Conservation (phyloP, 2,329 filamentous ascomycete genomes). For the Westerdykella ornata region DNA sequence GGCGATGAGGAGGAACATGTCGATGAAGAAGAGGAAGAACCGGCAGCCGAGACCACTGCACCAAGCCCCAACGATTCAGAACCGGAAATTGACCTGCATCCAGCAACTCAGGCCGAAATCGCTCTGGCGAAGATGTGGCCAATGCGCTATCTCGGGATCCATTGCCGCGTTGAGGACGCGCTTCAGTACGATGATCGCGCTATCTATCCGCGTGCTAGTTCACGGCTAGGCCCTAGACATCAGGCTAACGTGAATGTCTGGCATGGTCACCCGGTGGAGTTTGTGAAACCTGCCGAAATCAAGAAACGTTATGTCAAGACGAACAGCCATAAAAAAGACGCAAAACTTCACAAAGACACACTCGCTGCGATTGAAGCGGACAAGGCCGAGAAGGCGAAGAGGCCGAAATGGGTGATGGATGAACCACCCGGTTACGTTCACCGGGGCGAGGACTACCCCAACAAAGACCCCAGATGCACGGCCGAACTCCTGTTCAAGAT, state of each 20-base stretch:
- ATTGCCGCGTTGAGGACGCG: constrained; percentile 91
- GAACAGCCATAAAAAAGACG: constrained; percentile 62
- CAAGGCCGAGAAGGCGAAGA: constrained; percentile 67
- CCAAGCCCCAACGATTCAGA: constrained; percentile 42
- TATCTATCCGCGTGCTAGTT: constrained; percentile 93
- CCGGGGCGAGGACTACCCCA: constrained; percentile 71
- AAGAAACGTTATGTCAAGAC: constrained; percentile 67
- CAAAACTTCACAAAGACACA: constrained; percentile 72
- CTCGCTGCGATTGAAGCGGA: constrained; percentile 75
- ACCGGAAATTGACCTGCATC: constrained; percentile 52
- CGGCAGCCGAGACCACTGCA: constrained; percentile 58
- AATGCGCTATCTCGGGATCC: constrained; percentile 89
- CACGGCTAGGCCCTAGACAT: constrained; percentile 81
- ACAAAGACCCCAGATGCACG: constrained; percentile 68
- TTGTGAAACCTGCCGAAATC: constrained; percentile 79
- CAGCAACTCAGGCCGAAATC: constrained; percentile 75
- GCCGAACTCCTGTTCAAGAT: constrained; percentile 74
- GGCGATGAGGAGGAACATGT: constrained; percentile 58
- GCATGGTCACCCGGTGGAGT: constrained; percentile 80
- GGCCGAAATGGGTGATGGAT: constrained; percentile 90
- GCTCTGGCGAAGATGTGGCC: constrained; percentile 93
- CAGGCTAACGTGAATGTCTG: constrained; percentile 81
- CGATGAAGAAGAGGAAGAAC: constrained; percentile 63
- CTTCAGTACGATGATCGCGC: constrained; percentile 89
- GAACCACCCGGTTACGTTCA: constrained; percentile 79